A percentile compares a stretch with the other conserved stretches of the same genome.
phyloP scores from a whole-genome alignment of 2,329 filamentous ascomycete genomes.

The Bisporella sp. region DNA sequence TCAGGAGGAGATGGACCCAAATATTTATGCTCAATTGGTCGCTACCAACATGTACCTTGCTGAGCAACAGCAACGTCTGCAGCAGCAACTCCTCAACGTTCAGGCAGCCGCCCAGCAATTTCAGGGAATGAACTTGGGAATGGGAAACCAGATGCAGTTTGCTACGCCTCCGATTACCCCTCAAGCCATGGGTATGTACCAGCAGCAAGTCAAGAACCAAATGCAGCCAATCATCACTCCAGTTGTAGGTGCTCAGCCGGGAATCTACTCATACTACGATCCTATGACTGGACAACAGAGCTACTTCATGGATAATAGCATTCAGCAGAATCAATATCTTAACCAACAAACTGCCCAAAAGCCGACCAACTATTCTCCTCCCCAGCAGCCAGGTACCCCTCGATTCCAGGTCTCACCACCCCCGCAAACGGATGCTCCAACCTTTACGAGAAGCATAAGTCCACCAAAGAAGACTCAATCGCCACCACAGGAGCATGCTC shows the following conservation, averaged over 20 bases:
- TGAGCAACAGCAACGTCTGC: slow-evolving; percentile 89
- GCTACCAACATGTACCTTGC: slow-evolving; percentile 88
- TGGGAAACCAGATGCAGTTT: slow-evolving; percentile 37
- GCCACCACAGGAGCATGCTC: slow-evolving; percentile 60
- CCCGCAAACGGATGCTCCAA: slow-evolving; percentile 47
- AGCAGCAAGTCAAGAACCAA: slow-evolving; percentile 28
- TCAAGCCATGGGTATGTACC: slow-evolving; percentile 34
- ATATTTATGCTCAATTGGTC: slow-evolving; percentile 79
- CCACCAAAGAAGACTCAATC: slow-evolving; percentile 62
- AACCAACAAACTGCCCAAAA: slow-evolving; percentile 30
- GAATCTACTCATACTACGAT: slow-evolving; percentile 78
- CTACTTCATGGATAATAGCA: slow-evolving; percentile 52
- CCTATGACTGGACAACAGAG: slow-evolving; percentile 77
- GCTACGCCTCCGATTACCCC: slow-evolving; percentile 44
- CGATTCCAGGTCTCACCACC: slow-evolving; percentile 80
- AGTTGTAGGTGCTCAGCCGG: slow-evolving; percentile 58
- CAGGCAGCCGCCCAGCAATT: slow-evolving; percentile 80
- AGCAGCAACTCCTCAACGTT: slow-evolving; percentile 83
- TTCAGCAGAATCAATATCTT: slow-evolving; percentile 35
- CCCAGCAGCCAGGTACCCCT: slow-evolving; percentile 53
- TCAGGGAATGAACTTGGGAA: slow-evolving; percentile 65
- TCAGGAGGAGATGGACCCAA: slow-evolving; percentile 75
- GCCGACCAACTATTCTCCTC: slow-evolving; percentile 37
- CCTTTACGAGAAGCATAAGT: slow-evolving; percentile 54
- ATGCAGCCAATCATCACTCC: slow-evolving; percentile 39